These are phyloP conservation scores for Extremus antarcticus DNA, from an alignment of 495 filamentous ascomycete genomes.

Conservation along the genomic window DNA sequence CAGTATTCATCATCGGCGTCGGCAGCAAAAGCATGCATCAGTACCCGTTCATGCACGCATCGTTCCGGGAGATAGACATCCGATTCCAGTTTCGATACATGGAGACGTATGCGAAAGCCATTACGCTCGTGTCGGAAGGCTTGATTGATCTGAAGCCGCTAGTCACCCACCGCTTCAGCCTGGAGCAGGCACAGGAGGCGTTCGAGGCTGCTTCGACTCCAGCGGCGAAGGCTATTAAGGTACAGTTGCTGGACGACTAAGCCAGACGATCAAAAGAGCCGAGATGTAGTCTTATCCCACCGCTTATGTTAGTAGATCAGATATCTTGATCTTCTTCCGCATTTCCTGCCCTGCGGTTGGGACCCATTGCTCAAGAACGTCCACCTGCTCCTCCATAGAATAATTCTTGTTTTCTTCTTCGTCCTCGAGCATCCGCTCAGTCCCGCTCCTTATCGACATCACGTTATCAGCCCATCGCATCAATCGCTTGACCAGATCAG, in stretches of 20 bases:
- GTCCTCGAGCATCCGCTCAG: conserved; percentile 14
- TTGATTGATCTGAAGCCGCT: conserved; percentile 22
- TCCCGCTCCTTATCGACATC: conserved; percentile 10
- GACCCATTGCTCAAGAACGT: conserved; percentile 8
- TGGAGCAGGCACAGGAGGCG: conserved; percentile 18
- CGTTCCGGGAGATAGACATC: conserved; percentile 21
- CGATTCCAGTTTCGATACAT: conserved; percentile 22
- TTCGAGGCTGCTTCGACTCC: conserved; percentile 18
- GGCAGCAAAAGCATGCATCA: conserved; percentile 18
- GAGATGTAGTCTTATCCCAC: no score
- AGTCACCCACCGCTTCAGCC: conserved; percentile 20
- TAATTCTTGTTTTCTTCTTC: conserved; percentile 4
- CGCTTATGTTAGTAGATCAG: conserved; percentile 3
- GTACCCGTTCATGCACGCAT: conserved; percentile 22
- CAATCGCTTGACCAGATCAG: conserved; percentile 16
- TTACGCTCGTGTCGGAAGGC: conserved; percentile 20
- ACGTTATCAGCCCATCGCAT: conserved; percentile 12
- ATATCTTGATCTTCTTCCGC: conserved; percentile 12
- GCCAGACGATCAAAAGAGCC: no score
- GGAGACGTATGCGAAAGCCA: conserved; percentile 23
- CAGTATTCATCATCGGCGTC: conserved; percentile 21
- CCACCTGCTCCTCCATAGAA: conserved; percentile 1
- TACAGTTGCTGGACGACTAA: conserved; percentile 23
- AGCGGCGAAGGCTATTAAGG: conserved; percentile 15
- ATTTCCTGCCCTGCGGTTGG: conserved; percentile 6